Evolutionary conservation across 179 eudicot species (phyloP), one percentile per base, ranked within the genome.

Genomic region (Silene coronaria): DNA sequence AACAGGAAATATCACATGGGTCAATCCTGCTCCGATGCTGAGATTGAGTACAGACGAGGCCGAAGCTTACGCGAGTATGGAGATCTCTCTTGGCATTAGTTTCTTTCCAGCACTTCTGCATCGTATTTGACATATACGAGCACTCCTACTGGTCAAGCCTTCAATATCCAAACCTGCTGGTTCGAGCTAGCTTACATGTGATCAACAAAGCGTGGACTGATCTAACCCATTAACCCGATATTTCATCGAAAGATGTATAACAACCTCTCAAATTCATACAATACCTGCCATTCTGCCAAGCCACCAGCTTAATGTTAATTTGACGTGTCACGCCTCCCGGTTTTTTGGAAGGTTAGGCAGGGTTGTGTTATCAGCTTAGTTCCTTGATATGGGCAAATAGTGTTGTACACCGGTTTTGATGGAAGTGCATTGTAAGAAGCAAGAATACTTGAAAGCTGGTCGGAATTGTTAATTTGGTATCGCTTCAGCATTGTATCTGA

Each of bases 1-100:
- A 86, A 83, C 83, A 85, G 94, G 67, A 92, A 86, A 77, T 85
- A 84, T 79, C 82, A 82, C 34, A 70, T 69, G 75, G 93, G 92
- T 38, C 82, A 81, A 27, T 90, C 96, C 70, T 87, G 87, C 85
- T 94, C 98, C 0, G 98, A 94, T 81, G 97, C 98, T 67, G 98
- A 94, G 79, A 82, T 94, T 48, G 98, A 94, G 76, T 94, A 94
- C 73, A 90, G 96, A 79, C 94, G 98, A 86, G 96, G 90, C 23
- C 77, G 90, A 80, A 94, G 92, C 78, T 83, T 89, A 86, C 87
- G 92, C 67, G 91, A 90, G 82, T 79, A 87, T 75, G 72, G 80
- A 77, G 76, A 81, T 65, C 63, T 75, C 62, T 57, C 79, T 30
- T 75, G 84, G 81, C 79, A 78, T 30, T 81, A 81, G 82, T 68